Conservation (phyloP, 768 basidiomycete species). For the Lactarius hengduanensis region DNA sequence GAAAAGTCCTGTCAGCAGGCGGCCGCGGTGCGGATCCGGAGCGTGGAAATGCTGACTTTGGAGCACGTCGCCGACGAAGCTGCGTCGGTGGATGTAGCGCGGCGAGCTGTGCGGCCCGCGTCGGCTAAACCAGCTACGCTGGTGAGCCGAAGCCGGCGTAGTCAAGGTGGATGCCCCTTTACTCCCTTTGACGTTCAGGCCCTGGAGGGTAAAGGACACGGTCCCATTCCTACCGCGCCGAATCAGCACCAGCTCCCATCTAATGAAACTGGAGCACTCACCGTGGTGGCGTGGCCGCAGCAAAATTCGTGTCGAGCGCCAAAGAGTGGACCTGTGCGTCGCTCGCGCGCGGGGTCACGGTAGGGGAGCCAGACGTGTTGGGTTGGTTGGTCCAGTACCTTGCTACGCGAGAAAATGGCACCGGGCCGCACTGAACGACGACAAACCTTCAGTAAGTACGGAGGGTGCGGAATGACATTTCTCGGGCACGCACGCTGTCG, state of each 20-base stretch:
- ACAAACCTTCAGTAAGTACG: background rate
- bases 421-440: constrained; percentile 5
- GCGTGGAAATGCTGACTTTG: background rate
- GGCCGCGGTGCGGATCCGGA: background rate
- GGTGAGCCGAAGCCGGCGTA: background rate
- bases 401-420: constrained; percentile 13
- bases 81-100: background rate
- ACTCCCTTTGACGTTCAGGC: no score
- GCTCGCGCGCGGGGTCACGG: background rate
- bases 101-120: background rate
- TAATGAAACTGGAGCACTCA: background rate
- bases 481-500: constrained; percentile 5
- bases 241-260: background rate
- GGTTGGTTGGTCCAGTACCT: background rate
- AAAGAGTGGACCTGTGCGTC: background rate
- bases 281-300: background rate
- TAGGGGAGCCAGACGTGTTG: background rate
- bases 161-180: background rate
- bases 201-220: constrained; percentile 7
- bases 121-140: background rate
- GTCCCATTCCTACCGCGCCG: background rate
- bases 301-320: constrained; percentile 3
- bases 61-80: background rate
- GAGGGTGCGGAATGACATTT: no score
- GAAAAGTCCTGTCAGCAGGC: background rate